phyloP scores from a whole-genome alignment of 768 basidiomycete genomes.

The Rhizopogon rudus region DNA sequence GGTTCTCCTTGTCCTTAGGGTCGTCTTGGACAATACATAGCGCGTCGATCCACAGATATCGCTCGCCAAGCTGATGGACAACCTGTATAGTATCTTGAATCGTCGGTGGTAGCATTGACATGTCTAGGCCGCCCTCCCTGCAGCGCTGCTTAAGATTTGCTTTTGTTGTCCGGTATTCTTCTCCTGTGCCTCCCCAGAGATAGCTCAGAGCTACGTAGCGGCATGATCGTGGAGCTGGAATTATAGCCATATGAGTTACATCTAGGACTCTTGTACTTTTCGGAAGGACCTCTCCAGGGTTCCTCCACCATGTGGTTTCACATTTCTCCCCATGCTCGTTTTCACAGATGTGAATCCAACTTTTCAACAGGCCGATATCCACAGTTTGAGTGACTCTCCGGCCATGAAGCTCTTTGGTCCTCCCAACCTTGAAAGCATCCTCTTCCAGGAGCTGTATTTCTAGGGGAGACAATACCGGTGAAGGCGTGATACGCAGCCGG shows the following conservation, averaged over 20 bases:
- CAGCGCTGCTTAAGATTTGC: neutral
- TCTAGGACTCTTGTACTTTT: conserved; percentile 1
- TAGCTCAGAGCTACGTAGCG: conserved; percentile 6
- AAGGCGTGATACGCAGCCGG: neutral
- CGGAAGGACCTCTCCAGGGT: neutral
- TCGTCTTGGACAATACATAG: conserved; percentile 9
- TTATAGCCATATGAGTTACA: neutral
- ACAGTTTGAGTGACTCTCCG: conserved; percentile 1
- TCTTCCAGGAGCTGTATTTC: conserved; percentile 6
- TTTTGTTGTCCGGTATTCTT: conserved; percentile 3
- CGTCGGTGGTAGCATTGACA: neutral
- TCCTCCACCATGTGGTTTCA: neutral
- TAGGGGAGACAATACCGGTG: neutral
- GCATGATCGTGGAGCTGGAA: conserved; percentile 1
- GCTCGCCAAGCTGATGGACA: neutral
- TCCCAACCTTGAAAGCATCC: conserved; percentile 1
- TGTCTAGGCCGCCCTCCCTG: neutral
- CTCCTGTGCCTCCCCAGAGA: conserved; percentile 2
- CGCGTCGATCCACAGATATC: conserved; percentile 8
- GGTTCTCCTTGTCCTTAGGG: neutral
- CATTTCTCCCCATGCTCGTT: neutral
- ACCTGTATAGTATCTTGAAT: conserved; percentile 3
- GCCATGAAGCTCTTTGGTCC: conserved; percentile 2
- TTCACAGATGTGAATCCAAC: conserved; percentile 1
- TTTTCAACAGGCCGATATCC: conserved; percentile 3